Base-by-base conservation (phyloP, 2,329 filamentous ascomycete genomes). In the Aureobasidium sp. region DNA sequence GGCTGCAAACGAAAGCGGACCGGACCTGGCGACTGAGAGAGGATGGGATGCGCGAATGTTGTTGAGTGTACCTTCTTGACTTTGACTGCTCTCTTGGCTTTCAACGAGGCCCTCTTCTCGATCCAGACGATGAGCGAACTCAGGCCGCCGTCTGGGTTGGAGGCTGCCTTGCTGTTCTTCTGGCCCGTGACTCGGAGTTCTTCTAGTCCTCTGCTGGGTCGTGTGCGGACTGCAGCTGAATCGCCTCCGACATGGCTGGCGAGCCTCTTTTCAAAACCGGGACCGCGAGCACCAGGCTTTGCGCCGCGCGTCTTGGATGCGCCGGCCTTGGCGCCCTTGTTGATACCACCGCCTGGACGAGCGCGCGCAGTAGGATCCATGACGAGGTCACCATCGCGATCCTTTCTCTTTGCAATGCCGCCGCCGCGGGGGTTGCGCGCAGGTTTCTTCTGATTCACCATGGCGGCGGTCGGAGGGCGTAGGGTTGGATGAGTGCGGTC, bases 301-400 rank as follows among this genome's bases (percentile, higher is more conserved):
- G 60, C n/a, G 51, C 61, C 36, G 61, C 41, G 66, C 65, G 63
- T 62, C 66, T 67, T 68, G 25, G 45, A 11, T 12, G 34, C 17
- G 36, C 44, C 25, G 1, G 44, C 8, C 29, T 60, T 60, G 45
- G 65, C 59, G 55, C 63, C 62, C 62, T 68, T 65, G 34, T 62
- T 63, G 62, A 72, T 71, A 57, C 68, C 66, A 57, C 71, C 68
- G 37, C 68, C 66, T 49, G 66, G 67, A 56, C 70, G 67, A 22
- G 67, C 69, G 59, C 70, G 71, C 36, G 75, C 70, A 39, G 74
- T 70, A 56, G 73, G 73, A 69, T 80, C 82, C 84, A 87, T 87
- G 48, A 79, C 76, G 64, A 86, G 71, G 70, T 87, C 84, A 37
- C 84, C 84, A 76, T 87, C 84, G 68, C 78, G 79, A 70, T 87